These are phyloP conservation scores for Niveomyces coronatus DNA, from an alignment of 2,329 filamentous ascomycete species.

Conservation along the genomic window DNA sequence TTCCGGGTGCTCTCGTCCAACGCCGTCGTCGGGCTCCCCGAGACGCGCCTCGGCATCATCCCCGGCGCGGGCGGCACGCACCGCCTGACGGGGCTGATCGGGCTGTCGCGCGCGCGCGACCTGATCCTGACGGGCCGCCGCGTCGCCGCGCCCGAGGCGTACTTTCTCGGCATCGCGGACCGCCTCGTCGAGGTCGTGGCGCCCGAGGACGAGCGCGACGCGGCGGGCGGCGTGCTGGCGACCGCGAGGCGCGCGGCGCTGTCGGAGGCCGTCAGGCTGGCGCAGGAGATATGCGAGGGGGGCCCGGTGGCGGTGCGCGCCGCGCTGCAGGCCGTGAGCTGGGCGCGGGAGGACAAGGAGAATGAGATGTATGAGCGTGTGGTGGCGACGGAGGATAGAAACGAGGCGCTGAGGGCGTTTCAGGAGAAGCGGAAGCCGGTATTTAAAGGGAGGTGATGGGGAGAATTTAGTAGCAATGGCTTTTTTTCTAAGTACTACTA, in stretches of 20 bases:
- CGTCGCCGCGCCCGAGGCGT: slow-evolving; percentile 73
- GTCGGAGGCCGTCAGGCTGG: slow-evolving; percentile 66
- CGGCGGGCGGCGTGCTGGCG: slow-evolving; percentile 33
- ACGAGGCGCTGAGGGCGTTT: slow-evolving; percentile 84
- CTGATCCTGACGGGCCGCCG: slow-evolving; percentile 84
- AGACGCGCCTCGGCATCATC: slow-evolving; percentile 88
- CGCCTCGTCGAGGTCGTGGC: slow-evolving; percentile 76
- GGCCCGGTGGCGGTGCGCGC: slow-evolving; percentile 75
- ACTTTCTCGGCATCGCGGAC: slow-evolving; percentile 84
- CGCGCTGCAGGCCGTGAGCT: slow-evolving; percentile 66
- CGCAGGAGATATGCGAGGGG: slow-evolving; percentile 78
- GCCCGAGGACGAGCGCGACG: slow-evolving; percentile 39
- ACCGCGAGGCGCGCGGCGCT: slow-evolving; percentile 58
- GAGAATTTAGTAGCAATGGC: neutral
- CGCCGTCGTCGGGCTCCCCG: slow-evolving; percentile 71
- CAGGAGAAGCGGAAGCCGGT: slow-evolving; percentile 50
- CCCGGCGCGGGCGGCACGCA: slow-evolving; percentile 91
- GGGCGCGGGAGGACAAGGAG: slow-evolving; percentile 67
- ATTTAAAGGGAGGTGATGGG: slow-evolving; percentile 44
- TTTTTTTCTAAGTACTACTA: neutral
- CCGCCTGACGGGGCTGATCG: slow-evolving; percentile 73
- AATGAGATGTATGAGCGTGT: slow-evolving; percentile 80
- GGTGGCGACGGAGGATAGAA: slow-evolving; percentile 71
- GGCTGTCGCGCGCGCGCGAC: slow-evolving; percentile 72
- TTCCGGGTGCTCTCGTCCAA: slow-evolving; percentile 79